Base-by-base conservation (phyloP, 176 grass and related monocot genomes). In the Aegilops umbellulata region DNA sequence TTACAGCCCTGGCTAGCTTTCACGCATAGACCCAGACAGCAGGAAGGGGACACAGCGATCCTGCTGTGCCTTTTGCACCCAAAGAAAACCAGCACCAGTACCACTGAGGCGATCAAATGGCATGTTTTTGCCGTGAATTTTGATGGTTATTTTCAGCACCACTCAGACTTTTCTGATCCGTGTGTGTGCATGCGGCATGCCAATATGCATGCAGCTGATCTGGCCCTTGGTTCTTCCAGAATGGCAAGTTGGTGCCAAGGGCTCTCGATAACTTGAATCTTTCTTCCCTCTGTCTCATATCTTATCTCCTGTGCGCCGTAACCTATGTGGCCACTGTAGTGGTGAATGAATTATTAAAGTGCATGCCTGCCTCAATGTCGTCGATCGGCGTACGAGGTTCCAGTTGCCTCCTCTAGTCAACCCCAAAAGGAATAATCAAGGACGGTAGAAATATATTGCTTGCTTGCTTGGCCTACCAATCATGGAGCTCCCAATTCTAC, bases 281-380 rank as follows among this genome's bases (percentile, higher is more conserved):
- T 10, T 20, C 31, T 76, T 55, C 30, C 27, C 74, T 55, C 20
- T 76, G 46, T 31, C 26, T 29, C 26, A 74, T 72, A 74, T 72
- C 84, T 73, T 86, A 83, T 87, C 74, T 87, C 74, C 55, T 86
- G 49, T 60, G 36, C 46, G 83, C 26, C 68, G 84, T 82, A 14
- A 23, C 55, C 74, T 49, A 51, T 63, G 66, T 87, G 85, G 85
- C 89, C 85, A 84, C 89, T 74, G 23, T 80, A 80, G 85, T 79
- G 23, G 5, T 79, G 65, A 65, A 83, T 79, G 65, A 65, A 83
- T 88, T 83, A 83, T 88, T 88, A 51, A 88, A 83, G 86, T 62
- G 84, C 29, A 30, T 30, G 29, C 41, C 17, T 65, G 74, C 6
- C 35, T 46, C 31, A 27, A 36, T 39, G 82, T 65, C 44, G 69